phyloP scores from a whole-genome alignment of 202 grass and related monocot genomes.

The Cymbopogon flexuosus region DNA sequence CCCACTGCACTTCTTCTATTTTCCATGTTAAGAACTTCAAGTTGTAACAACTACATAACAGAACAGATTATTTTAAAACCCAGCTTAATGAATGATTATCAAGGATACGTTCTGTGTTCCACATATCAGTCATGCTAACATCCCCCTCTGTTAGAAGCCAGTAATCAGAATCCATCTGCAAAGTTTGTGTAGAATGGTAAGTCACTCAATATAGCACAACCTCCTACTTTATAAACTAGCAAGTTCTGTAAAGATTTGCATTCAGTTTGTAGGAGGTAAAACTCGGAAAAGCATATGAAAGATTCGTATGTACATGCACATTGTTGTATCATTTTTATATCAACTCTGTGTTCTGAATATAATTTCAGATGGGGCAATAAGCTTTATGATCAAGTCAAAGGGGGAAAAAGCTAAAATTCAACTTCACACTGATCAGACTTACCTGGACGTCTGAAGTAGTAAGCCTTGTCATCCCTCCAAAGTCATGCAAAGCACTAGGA shows the following conservation, averaged over 20 bases:
- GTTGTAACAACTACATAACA: neutral
- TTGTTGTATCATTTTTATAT: no score
- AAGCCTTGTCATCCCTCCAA: conserved; percentile 71
- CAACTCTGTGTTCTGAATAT: no score
- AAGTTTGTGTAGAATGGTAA: conserved; percentile 29
- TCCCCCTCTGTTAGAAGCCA: conserved; percentile 77
- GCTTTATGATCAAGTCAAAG: neutral
- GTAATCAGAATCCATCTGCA: conserved; percentile 96
- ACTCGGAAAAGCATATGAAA: neutral
- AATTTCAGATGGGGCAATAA: neutral
- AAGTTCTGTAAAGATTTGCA: conserved; percentile 9
- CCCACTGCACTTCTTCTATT: conserved; percentile 79
- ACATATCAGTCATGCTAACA: conserved; percentile 84
- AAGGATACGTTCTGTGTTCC: conserved; percentile 85
- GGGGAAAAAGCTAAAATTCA: neutral
- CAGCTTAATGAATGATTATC: conserved; percentile 21
- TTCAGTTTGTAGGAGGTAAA: neutral
- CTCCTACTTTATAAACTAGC: neutral
- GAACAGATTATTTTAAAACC: neutral
- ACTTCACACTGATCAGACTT: conserved; percentile 26
- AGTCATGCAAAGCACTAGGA: conserved; percentile 49
- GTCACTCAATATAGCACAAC: neutral
- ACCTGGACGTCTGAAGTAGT: conserved; percentile 77
- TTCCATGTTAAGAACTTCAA: conserved; percentile 46
- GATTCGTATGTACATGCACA: no score